Evolutionary conservation across 352 stramenopile species (phyloP).

Genomic region (Phytopythium delawarense): DNA sequence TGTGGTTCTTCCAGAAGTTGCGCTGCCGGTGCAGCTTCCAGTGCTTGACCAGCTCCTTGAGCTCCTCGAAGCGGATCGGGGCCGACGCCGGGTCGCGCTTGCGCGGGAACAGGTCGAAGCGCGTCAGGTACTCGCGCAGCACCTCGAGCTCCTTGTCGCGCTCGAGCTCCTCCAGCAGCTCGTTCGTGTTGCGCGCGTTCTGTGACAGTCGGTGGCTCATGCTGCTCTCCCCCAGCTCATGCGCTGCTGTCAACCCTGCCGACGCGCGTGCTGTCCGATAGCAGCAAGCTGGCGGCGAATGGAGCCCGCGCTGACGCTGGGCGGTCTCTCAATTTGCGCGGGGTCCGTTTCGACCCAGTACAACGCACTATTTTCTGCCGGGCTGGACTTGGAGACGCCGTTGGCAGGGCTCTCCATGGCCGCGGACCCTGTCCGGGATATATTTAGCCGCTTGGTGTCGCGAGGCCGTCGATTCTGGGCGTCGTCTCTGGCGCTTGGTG

Average conservation of each 20-base stretch:
- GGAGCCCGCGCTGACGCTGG: neutral
- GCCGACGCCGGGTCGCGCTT: conserved; percentile 68
- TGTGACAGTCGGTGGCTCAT: conserved; percentile 85
- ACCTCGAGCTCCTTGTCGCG: conserved; percentile 86
- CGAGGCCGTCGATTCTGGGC: neutral
- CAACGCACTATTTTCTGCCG: conserved; percentile 2
- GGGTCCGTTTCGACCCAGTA: conserved; percentile 1
- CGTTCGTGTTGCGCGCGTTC: conserved; percentile 75
- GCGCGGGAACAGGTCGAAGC: conserved; percentile 72
- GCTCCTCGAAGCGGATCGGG: conserved; percentile 86
- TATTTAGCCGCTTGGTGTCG: neutral
- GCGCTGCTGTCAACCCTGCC: neutral
- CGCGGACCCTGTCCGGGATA: neutral
- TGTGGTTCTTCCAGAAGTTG: conserved; percentile 90
- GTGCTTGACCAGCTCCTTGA: conserved; percentile 89
- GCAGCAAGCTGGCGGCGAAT: neutral
- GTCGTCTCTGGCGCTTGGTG: neutral
- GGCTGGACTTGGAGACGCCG: neutral
- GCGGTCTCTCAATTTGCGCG: neutral
- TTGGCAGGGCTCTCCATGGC: neutral
- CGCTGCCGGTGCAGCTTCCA: conserved; percentile 88
- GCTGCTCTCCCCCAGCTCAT: neutral
- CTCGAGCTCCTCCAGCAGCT: conserved; percentile 81
- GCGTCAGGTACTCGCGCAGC: conserved; percentile 78
- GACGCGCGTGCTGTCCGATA: neutral